Evolutionary conservation across 2,329 filamentous ascomycete genomes (phyloP).

Genomic region (Pseudogymnoascus sp.): DNA sequence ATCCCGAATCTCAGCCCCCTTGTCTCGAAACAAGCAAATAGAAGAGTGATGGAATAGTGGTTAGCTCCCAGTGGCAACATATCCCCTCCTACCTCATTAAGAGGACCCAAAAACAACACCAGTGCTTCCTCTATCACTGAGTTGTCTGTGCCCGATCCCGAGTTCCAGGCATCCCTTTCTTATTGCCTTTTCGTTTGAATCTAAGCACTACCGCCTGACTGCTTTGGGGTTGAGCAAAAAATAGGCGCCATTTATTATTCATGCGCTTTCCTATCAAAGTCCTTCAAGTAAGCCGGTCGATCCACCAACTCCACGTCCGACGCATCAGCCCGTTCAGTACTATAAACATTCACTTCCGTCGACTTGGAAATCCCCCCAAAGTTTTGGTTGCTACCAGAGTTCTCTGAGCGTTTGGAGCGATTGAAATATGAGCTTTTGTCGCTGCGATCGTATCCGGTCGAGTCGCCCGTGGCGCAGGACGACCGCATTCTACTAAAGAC

Average conservation of each 20-base stretch:
- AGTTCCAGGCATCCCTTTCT: too few species aligned
- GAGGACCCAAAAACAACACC: too few species aligned
- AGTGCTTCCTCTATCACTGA: too few species aligned
- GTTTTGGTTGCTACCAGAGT: conserved; percentile 3
- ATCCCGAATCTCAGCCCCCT: too few species aligned
- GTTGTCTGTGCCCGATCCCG: too few species aligned
- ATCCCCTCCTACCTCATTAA: too few species aligned
- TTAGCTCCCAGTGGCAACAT: too few species aligned
- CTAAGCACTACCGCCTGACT: neutral
- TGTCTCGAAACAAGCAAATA: too few species aligned
- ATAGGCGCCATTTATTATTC: neutral
- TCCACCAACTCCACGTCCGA: conserved; percentile 14
- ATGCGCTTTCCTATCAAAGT: neutral
- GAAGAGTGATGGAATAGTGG: too few species aligned
- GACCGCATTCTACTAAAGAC: neutral
- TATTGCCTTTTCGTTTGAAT: too few species aligned
- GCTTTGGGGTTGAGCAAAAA: neutral
- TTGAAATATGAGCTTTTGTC: conserved; percentile 13
- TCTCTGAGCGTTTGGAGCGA: neutral
- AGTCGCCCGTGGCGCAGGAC: neutral
- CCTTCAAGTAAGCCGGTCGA: neutral
- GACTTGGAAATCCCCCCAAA: conserved; percentile 13
- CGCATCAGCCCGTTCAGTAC: conserved; percentile 11
- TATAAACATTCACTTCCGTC: conserved; percentile 12
- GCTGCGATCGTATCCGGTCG: neutral